Evolutionary conservation across 441 rosid species (phyloP), one percentile per base, ranked within the genome.

Genomic region (Adansonia rubrostipa): DNA sequence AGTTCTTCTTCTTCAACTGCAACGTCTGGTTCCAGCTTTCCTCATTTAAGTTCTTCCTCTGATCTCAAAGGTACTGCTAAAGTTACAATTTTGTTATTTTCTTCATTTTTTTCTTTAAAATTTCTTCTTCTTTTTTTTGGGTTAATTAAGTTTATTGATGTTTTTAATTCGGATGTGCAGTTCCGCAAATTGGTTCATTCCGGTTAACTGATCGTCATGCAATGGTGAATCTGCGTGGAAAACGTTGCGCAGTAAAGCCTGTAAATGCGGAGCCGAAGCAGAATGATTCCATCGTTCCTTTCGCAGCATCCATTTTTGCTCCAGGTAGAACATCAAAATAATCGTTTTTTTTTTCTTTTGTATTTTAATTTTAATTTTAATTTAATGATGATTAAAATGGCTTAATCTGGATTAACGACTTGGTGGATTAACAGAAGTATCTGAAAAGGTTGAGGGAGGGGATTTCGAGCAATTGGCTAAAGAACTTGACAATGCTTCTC

Each of bases 401-500:
- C 19, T 61, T 20, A 47, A 57, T 60, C 42, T 19, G 3, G 75
- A 19, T 20, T n/a, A 15, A 56, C 15, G 56, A 24, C 15, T 64
- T 79, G 45, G 42, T 56, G 63, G 63, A 75, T 79, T 68, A 60
- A 81, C 86, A 86, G 99, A 88, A 82, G 76, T 84, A 54, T 87
- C 71, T 6, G 92, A 90, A 83, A 88, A 86, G 69, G 76, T 79
- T 5, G 90, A 77, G 69, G 80, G 57, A 9, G 97, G 88, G 78
- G 89, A 92, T 79, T 91, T 64, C 48, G 88, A 82, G 77, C 81
- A 71, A 71, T 82, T 95, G 86, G 89, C 93, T 0, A 88, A 88
- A 77, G 84, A 82, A n/a, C 87, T 95, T 10, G 86, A 74, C 50
- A 83, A 79, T 36, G 95, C 97, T 76, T 93, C 99, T 78, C 95